Evolutionary conservation across 371 early-diverging fungal genomes (phyloP), one percentile per base, ranked within the genome.

Genomic region (Mortierella sp.): DNA sequence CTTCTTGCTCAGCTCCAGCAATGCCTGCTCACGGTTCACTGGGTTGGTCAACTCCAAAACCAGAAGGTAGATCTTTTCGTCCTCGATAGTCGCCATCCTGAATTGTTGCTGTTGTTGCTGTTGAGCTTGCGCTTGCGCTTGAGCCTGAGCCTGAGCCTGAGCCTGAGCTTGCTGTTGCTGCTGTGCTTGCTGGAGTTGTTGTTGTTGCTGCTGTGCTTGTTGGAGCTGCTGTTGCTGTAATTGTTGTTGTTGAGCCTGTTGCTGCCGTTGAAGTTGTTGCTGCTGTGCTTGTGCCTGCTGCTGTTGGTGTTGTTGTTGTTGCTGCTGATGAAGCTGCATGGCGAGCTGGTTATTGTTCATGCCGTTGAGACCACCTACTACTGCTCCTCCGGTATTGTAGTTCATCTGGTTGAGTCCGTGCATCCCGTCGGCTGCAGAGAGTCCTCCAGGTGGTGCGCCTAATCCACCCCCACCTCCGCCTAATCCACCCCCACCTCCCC

Each of bases 1-100:
- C 84, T 94, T 93, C 87, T 97, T 97, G 86, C 95, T 95, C 65
- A 99, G 88, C 83, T 99, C 98, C 11, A 96, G 82, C 61, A 98
- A 87, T n/a, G 97, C 97, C 77, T 94, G 94, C 76, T 98, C 98
- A 44, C 97, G 91, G 44, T 91, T 88, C 22, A 84, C 85, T 3
- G 95, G 95, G 78, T 94, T 91, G 34, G 94, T 92, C 70, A 98
- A 89, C 61, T 97, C 96, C 37, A 96, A 79, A n/a, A 98, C 94
- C 26, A 97, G 90, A n/a, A 90, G 88, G 86, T 96, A 97, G 68
- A 97, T 92, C 86, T 94, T 92, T 82, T 94, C 95, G 73, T 95
- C 96, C 58, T 92, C 92, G 52, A 90, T 71, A 50, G 88, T 90
- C 16, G 88, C 86, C 16, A 89, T 71, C 61, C 90, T 90, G 53